Conservation (phyloP, 129 eudicot genomes). For the Flaveria ramosissima region DNA sequence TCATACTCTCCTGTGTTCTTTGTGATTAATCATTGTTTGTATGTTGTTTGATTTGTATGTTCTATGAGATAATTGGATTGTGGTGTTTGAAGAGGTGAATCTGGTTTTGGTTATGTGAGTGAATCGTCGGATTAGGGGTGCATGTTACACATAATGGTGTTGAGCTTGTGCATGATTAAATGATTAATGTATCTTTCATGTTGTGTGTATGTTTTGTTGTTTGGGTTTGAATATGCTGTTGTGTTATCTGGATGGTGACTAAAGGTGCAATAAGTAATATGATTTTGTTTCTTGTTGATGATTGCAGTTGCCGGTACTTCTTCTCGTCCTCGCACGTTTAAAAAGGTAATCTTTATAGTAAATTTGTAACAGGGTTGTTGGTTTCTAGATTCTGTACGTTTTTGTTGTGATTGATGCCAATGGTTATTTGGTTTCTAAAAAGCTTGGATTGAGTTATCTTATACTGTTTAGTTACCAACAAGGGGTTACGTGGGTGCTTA, state of each 20-base stretch:
- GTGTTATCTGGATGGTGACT: background rate
- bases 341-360: slow-evolving; percentile 44
- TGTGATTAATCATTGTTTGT: background rate
- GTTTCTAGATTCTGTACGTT: background rate
- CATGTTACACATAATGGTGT: too few species aligned
- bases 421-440: background rate
- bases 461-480: background rate
- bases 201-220: background rate
- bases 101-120: too few species aligned
- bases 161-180: background rate
- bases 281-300: background rate
- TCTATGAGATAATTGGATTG: too few species aligned
- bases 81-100: too few species aligned
- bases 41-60: background rate
- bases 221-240: background rate
- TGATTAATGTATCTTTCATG: background rate
- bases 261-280: background rate
- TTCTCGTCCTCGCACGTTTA: slow-evolving; percentile 88
- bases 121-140: too few species aligned
- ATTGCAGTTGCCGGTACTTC: slow-evolving; percentile 82
- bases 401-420: background rate
- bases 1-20: background rate
- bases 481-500: background rate
- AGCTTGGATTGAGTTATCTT: background rate
- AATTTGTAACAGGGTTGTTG: background rate